These are phyloP conservation scores for Gaertneriomyces sp. DNA, from an alignment of 192 early-diverging fungal species.

Conservation along the genomic window DNA sequence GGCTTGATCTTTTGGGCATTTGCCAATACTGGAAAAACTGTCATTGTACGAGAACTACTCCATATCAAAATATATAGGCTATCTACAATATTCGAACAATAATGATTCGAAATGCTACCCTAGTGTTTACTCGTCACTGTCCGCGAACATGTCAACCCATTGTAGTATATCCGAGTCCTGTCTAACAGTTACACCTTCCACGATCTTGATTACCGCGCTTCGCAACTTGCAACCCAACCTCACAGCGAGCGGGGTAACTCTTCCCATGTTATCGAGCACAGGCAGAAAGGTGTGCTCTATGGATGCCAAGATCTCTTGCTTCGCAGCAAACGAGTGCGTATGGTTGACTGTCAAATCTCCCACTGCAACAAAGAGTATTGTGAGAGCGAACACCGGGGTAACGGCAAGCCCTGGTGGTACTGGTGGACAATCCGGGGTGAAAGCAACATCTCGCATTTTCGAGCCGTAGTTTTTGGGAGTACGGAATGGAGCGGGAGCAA, in stretches of 20 bases:
- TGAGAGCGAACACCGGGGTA: not conserved
- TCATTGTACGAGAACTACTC: too few species aligned
- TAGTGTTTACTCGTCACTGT: too few species aligned
- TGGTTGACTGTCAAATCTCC: not conserved
- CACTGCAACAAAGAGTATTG: not conserved
- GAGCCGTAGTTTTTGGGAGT: not conserved
- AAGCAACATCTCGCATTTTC: not conserved
- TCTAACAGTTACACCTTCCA: too few species aligned
- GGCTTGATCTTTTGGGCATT: too few species aligned
- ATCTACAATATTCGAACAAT: too few species aligned
- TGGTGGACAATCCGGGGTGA: not conserved
- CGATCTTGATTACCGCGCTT: not conserved
- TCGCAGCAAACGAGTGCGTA: not conserved
- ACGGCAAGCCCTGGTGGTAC: not conserved
- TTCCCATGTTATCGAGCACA: constrained; percentile 4
- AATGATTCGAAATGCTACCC: too few species aligned
- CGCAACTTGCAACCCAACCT: not conserved
- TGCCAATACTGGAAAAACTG: too few species aligned
- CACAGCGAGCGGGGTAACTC: not conserved
- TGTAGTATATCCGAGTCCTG: too few species aligned
- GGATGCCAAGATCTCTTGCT: not conserved
- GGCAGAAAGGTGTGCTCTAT: not conserved
- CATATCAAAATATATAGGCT: too few species aligned
- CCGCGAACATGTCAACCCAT: too few species aligned
- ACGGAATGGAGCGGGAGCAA: constrained; percentile 1